Evolutionary conservation across 2,329 filamentous ascomycete species (phyloP).

Genomic region (Fonsecaea pedrosoi): DNA sequence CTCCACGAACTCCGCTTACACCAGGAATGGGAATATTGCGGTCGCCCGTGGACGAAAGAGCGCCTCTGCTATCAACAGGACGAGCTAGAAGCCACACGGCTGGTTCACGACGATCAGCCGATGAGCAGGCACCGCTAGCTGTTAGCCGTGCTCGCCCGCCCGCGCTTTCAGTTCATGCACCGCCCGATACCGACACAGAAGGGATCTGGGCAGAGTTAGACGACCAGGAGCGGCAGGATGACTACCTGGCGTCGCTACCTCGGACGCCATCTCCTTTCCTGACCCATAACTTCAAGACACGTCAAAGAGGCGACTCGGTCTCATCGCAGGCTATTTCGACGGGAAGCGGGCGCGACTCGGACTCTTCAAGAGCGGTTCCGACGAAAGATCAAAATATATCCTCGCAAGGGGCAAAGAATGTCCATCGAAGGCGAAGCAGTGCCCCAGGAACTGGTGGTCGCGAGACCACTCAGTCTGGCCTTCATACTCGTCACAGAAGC

Average conservation of each 20-base stretch:
- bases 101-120: constrained; percentile 34
- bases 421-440: constrained; percentile 25
- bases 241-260: constrained; percentile 47
- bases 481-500: constrained; percentile 20
- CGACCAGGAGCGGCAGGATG: constrained; percentile 64
- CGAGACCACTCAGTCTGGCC: background rate
- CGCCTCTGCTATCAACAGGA: constrained; percentile 47
- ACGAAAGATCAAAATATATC: background rate
- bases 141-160: constrained; percentile 32
- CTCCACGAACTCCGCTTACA: constrained; percentile 68
- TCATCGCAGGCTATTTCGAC: constrained; percentile 34
- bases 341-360: constrained; percentile 25
- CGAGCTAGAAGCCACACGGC: constrained; percentile 40
- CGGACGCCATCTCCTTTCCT: constrained; percentile 37
- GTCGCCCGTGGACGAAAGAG: constrained; percentile 49
- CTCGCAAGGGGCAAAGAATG: background rate
- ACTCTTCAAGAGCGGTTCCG: constrained; percentile 5
- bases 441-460: constrained; percentile 1
- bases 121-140: constrained; percentile 45
- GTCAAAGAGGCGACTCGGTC: constrained; percentile 32
- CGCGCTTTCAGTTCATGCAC: constrained; percentile 43
- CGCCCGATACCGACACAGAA: constrained; percentile 61
- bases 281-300: constrained; percentile 25
- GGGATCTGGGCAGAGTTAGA: constrained; percentile 91
- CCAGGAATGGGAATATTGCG: constrained; percentile 79